These are phyloP conservation scores for Boletales sp. DNA, from an alignment of 768 basidiomycete species.

Conservation along the genomic window DNA sequence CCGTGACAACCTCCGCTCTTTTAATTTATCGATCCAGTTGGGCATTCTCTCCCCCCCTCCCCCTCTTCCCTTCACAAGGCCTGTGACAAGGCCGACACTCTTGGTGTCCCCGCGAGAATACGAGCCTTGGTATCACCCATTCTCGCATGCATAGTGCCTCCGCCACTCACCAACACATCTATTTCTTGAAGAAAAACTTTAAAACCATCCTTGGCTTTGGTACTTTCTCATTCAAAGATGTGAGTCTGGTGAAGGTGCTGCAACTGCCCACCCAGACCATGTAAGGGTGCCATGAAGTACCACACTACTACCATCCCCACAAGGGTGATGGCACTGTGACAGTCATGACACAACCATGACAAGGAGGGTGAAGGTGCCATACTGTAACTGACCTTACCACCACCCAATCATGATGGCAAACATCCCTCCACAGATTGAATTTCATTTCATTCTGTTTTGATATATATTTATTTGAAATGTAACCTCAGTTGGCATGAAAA, in stretches of 20 bases:
- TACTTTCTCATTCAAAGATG: conserved; percentile 35
- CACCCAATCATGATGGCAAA: too few relatives aligned
- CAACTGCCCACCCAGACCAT: too few relatives aligned
- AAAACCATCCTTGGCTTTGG: conserved; percentile 45
- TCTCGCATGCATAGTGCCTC: conserved; percentile 44
- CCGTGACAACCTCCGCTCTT: conserved; percentile 25
- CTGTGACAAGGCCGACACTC: conserved; percentile 23
- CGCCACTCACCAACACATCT: conserved; percentile 32
- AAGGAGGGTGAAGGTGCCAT: too few relatives aligned
- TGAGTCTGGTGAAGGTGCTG: conserved; percentile 28
- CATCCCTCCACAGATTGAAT: too few relatives aligned
- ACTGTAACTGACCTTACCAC: too few relatives aligned
- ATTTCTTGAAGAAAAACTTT: conserved; percentile 43
- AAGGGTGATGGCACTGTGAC: too few relatives aligned
- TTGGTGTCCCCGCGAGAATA: conserved; percentile 26
- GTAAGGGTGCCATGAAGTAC: too few relatives aligned
- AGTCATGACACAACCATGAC: too few relatives aligned
- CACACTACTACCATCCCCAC: too few relatives aligned
- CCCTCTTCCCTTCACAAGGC: conserved; percentile 24
- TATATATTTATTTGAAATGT: too few relatives aligned
- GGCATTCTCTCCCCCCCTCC: conserved; percentile 22
- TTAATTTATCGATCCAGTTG: conserved; percentile 28
- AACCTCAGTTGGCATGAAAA: too few relatives aligned
- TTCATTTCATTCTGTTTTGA: too few relatives aligned
- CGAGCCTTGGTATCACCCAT: conserved; percentile 11